Percentiles rank a stretch among this genome's conserved stretches.
Conservation (phyloP, 805 yeast species). For the Yamadazyma tumulicola region DNA sequence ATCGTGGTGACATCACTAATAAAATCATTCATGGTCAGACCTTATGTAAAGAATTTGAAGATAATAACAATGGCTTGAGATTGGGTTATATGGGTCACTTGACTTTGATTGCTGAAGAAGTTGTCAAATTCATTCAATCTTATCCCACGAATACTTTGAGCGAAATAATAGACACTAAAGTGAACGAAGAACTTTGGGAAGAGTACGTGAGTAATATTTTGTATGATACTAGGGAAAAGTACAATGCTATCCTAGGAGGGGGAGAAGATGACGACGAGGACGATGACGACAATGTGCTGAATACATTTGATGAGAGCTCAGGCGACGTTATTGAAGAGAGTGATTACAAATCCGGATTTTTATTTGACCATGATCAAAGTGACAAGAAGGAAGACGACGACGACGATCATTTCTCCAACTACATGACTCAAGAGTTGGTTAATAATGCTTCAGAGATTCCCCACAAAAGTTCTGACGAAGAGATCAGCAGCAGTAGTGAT, state of each 20-base stretch:
- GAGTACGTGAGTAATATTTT: slow-evolving; percentile 78
- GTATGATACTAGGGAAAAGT: slow-evolving; percentile 87
- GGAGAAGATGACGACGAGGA: slow-evolving; percentile 47
- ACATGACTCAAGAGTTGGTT: slow-evolving; percentile 73
- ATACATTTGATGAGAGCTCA: slow-evolving; percentile 35
- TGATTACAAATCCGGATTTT: slow-evolving; percentile 24
- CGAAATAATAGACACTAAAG: slow-evolving; percentile 33
- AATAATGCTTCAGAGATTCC: slow-evolving; percentile 41
- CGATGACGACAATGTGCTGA: slow-evolving; percentile 22
- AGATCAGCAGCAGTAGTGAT: slow-evolving; percentile 46
- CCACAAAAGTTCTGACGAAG: slow-evolving; percentile 32
- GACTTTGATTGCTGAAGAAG: slow-evolving; percentile 92
- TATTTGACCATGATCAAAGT: slow-evolving; percentile 27
- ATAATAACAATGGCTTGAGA: slow-evolving; percentile 51
- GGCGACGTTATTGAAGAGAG: slow-evolving; percentile 38
- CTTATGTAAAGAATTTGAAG: slow-evolving; percentile 61
- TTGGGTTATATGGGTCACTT: slow-evolving; percentile 97
- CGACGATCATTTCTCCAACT: slow-evolving; percentile 61
- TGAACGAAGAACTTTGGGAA: slow-evolving; percentile 60
- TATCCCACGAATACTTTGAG: slow-evolving; percentile 36
- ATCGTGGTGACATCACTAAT: slow-evolving; percentile 38
- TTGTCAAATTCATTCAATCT: slow-evolving; percentile 72
- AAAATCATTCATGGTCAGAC: slow-evolving; percentile 46
- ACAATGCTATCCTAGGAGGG: slow-evolving; percentile 93
- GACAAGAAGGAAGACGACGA: slow-evolving; percentile 37